Conservation (phyloP, 1,284 basidiomycete species). For the Ustilago cynodontis region DNA sequence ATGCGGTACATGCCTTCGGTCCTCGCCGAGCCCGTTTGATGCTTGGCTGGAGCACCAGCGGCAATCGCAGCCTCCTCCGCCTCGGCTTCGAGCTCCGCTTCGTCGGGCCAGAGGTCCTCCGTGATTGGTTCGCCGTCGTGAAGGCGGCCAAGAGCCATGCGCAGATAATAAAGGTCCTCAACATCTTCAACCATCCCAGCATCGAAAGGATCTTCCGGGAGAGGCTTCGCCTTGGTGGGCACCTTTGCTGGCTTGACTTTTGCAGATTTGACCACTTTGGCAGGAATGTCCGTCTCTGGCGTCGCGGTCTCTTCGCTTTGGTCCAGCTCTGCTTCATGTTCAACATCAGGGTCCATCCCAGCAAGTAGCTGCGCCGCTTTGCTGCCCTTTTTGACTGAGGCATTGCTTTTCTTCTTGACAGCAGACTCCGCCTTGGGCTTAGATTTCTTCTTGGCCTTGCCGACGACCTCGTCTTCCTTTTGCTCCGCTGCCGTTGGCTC, state of each 20-base stretch:
- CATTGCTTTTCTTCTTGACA: constrained; percentile 15
- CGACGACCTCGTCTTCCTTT: not conserved
- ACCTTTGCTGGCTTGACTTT: constrained; percentile 26
- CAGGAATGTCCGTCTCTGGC: constrained; percentile 10
- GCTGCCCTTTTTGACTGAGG: constrained; percentile 25
- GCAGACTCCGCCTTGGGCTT: constrained; percentile 19
- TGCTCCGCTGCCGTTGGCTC: constrained; percentile 21
- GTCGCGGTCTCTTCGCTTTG: constrained; percentile 24
- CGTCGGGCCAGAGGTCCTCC: constrained; percentile 29
- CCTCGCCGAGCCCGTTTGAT: constrained; percentile 84
- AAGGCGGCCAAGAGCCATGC: constrained; percentile 75
- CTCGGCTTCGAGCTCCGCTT: constrained; percentile 42
- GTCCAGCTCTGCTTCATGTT: constrained; percentile 23
- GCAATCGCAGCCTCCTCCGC: constrained; percentile 63
- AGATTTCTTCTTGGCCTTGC: constrained; percentile 25
- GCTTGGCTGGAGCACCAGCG: constrained; percentile 66
- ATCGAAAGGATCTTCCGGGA: constrained; percentile 74
- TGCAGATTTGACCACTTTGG: constrained; percentile 13
- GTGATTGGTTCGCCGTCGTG: constrained; percentile 51
- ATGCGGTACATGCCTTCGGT: constrained; percentile 97
- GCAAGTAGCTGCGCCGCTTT: constrained; percentile 6
- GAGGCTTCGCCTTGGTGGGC: constrained; percentile 24
- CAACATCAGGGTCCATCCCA: constrained; percentile 8
- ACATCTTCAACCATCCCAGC: constrained; percentile 81
- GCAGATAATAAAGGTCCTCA: constrained; percentile 89